Percentiles rank a stretch among this genome's conserved stretches.
These are phyloP conservation scores for Inosperma sp. DNA, from an alignment of 768 basidiomycete species.

Conservation along the genomic window DNA sequence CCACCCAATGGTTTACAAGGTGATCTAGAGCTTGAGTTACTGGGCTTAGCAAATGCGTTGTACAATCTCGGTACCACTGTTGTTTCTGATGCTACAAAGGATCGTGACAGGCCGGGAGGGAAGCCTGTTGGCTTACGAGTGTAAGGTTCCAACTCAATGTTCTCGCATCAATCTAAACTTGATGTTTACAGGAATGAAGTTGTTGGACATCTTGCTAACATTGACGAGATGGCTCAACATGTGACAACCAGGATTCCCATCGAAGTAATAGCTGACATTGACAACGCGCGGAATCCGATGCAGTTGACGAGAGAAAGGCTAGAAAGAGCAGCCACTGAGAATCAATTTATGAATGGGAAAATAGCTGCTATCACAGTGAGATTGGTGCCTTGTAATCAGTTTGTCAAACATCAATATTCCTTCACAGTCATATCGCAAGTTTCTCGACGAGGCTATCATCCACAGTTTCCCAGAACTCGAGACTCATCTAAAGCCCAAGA, in stretches of 20 bases:
- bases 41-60: constrained; percentile 71
- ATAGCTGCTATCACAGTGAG: constrained; percentile 71
- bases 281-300: constrained; percentile 77
- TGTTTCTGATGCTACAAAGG: constrained; percentile 78
- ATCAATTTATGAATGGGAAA: constrained; percentile 90
- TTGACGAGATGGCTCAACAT: constrained; percentile 66
- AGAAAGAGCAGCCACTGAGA: constrained; percentile 82
- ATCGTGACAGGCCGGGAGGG: constrained; percentile 63
- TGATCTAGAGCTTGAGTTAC: constrained; percentile 69
- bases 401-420: constrained; percentile 7
- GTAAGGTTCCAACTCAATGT: constrained; percentile 36
- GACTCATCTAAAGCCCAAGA: constrained; percentile 23
- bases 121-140: constrained; percentile 78
- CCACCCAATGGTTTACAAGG: constrained; percentile 65
- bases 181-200: constrained; percentile 62
- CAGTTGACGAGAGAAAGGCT: constrained; percentile 74
- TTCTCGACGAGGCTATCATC: constrained; percentile 64
- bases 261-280: constrained; percentile 74
- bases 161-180: constrained; percentile 6
- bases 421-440: constrained; percentile 62
- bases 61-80: constrained; percentile 83
- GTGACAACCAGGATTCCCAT: constrained; percentile 64
- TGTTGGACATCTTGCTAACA: constrained; percentile 55
- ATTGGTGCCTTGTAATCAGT: constrained; percentile 1
- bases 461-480: constrained; percentile 71